Base-by-base conservation (phyloP, 1,139 yeast species). In the Saccharomyces hybrid region DNA sequence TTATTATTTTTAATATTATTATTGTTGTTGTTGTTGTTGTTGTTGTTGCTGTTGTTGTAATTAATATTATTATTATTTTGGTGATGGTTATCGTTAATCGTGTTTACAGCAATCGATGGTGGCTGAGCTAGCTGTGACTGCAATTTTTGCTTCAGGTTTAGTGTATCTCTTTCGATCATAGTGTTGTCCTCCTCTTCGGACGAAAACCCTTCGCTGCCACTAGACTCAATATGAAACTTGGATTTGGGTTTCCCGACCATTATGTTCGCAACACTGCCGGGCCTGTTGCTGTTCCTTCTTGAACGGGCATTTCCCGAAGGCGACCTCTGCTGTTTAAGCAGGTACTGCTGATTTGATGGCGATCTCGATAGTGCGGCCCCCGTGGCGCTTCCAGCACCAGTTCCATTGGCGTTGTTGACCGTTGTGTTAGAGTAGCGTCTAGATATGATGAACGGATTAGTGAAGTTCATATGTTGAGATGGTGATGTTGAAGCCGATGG, bases 201-300 rank as follows among this genome's bases (percentile, higher is more conserved):
- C n/a, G 63, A 59, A 27, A 60, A 56, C 29, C 59, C 64, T 46
- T 63, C 67, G 46, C 66, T 63, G 47, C 66, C 64, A 52, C 66
- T 63, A 27, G 63, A 60, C 26, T 63, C 66, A 19, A 63, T 54
- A 44, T 59, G 60, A 55, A 63, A 63, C 34, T 57, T 59, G 19
- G 55, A 49, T 53, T 47, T 49, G 9, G 49, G 31, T 27, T 47
- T 48, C 23, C 29, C 38, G n/a, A 13, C 7, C 6, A 7, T 23
- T 13, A 27, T 28, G 16, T 29, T 28, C 14, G 16, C n/a, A 47
- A 9, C 28, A 48, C 29, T 41, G 19, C 32, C 13, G 7, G 25
- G 29, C 9, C 7, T 48, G 29, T 38, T 14, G 42, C 44, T 19
- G 44, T 23, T 31, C 11, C 16, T 14, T n/a, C 25, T 25, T 13